Base-by-base conservation (phyloP, 2,329 filamentous ascomycete genomes). In the Macrophomina phaseolina region DNA sequence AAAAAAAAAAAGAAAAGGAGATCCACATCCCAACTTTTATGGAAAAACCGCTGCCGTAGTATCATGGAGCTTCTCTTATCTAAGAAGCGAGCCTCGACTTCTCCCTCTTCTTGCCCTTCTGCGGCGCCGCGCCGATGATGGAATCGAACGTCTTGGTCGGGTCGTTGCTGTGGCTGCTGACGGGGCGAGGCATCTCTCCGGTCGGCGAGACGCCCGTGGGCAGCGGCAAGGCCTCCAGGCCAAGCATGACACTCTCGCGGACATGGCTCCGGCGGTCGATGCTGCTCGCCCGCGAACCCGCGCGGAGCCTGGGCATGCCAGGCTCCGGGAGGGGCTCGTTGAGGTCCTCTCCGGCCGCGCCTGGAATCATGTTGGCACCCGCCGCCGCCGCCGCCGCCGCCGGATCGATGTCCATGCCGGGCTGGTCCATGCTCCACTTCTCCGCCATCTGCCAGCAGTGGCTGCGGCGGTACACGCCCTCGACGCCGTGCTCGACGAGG, bases 381-480 rank as follows among this genome's bases (percentile, higher is more conserved):
- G 23, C 23, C 23, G 23, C 23, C 23, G 23, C 1, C 23, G 23
- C 23, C 23, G 23, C 23, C 23, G 23, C 23, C 23, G 23, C 23
- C 23, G 23, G 23, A 23, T 23, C 23, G 23, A 23, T 2, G 23
- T 23, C 23, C 23, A 23, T 60, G 0, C 69, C 73, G 55, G 76
- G 76, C 52, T 75, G 70, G 11, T 81, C 79, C 42, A 81, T 80
- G 8, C 82, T 82, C 89, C 89, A 91, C 70, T 85, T 81, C 70
- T 87, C 83, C 3, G 88, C 89, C 71, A 85, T 83, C 67, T 84
- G 79, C 89, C 89, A 92, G 77, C 89, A 91, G 74, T 91, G 89
- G 68, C 86, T 89, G 49, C 89, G 85, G 16, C 86, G 84, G 76
- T 90, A 91, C 51, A 90, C 85, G 52, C 87, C 89, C 73, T 91